phyloP scores from a whole-genome alignment of 2,329 filamentous ascomycete species.

The Aspergillus sp. region DNA sequence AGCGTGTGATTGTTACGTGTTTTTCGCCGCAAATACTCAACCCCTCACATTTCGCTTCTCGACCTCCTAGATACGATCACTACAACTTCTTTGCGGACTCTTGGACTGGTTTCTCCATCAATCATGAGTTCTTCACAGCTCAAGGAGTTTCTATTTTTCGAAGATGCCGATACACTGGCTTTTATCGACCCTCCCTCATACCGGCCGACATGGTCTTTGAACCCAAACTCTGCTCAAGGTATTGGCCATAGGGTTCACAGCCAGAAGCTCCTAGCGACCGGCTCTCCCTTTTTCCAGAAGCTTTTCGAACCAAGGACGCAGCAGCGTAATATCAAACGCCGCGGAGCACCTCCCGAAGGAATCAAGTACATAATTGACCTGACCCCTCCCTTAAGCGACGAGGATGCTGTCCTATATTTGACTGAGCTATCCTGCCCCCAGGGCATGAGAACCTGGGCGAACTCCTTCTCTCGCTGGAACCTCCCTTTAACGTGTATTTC shows the following conservation, averaged over 20 bases:
- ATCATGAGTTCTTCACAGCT: background rate
- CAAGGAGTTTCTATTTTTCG: conserved; percentile 13
- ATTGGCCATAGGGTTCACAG: conserved; percentile 42
- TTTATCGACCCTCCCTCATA: conserved; percentile 41
- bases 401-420: conserved; percentile 64
- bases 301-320: conserved; percentile 37
- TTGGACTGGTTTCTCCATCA: background rate
- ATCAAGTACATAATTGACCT: conserved; percentile 67
- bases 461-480: conserved; percentile 40
- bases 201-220: conserved; percentile 16
- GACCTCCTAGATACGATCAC: background rate
- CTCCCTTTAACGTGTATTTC: conserved; percentile 49
- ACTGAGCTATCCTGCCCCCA: conserved; percentile 63
- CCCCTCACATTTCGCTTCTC: background rate
- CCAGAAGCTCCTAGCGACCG: conserved; percentile 34
- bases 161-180: conserved; percentile 43
- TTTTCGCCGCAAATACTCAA: background rate
- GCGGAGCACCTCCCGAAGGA: conserved; percentile 40
- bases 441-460: conserved; percentile 62
- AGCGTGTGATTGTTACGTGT: background rate
- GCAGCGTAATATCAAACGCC: conserved; percentile 34
- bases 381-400: conserved; percentile 65
- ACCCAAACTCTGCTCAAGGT: conserved; percentile 21
- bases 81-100: background rate
- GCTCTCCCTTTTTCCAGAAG: conserved; percentile 35